Evolutionary conservation across 352 stramenopile genomes (phyloP), one percentile per base, ranked within the genome.

Genomic region (Globisporangium megalacanthum): DNA sequence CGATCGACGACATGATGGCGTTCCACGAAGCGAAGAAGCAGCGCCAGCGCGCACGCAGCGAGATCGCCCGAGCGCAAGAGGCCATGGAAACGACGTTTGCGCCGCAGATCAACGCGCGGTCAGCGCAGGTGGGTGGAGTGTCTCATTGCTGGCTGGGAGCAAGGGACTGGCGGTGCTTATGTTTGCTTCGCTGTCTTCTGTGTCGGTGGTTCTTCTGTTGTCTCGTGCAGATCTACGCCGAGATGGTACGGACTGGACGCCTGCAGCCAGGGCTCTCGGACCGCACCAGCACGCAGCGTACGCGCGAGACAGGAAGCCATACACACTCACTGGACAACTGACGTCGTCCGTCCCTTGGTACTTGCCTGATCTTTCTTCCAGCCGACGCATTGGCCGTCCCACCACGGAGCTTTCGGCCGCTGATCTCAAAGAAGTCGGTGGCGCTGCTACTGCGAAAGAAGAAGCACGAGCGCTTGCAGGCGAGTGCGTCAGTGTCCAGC

Each of bases 1-100:
- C 74, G 0, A 50, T 87, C 2, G 70, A 84, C 52, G 77, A 83
- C 52, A 73, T 87, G 52, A 68, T 87, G 37, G 62, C 64, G 6
- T 83, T 70, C 45, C 68, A 84, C 31, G 66, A 74, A 31, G 70
- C 63, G 2, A 77, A 77, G 31, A 70, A 74, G 54, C 68, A 66
- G 15, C 68, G 71, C 13, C 77, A 76, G 31, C 55, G 71, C 33
- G 68, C 54, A 42, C 69, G 69, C n/a, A 60, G 61, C 7, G 65
- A 72, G 6, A 62, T 69, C 4, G 61, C 67, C 13, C 66, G 61
- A 4, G 63, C 61, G 0, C 62, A 60, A 17, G 74, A 79, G 39
- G 64, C 61, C 2, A 62, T 65, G 19, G 53, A 84, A 22, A 62
- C 70, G 8, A 83, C 77, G 0, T 88, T 85, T 45, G 61, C 69